phyloP scores from a whole-genome alignment of 768 basidiomycete genomes.

The Psilocybe azurescens region DNA sequence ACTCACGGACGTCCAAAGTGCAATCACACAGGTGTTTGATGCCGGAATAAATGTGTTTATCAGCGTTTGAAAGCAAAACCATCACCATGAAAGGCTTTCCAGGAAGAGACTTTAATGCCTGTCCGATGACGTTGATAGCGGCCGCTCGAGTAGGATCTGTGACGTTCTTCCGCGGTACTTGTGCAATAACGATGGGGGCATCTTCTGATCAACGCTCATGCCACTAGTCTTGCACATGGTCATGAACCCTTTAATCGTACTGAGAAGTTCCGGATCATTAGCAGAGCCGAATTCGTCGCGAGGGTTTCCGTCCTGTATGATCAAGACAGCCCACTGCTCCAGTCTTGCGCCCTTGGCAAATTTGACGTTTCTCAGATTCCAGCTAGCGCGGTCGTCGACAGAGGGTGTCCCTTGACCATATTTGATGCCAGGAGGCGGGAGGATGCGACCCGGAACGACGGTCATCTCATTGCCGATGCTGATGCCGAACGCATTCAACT shows the following conservation, averaged over 20 bases:
- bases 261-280: conserved; percentile 57
- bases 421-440: conserved; percentile 62
- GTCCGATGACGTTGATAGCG: conserved; percentile 54
- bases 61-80: conserved; percentile 68
- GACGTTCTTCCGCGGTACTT: conserved; percentile 55
- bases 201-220: conserved; percentile 50
- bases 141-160: conserved; percentile 57
- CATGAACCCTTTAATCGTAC: conserved; percentile 55
- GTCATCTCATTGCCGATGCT: conserved; percentile 66
- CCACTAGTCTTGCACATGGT: conserved; percentile 69
- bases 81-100: conserved; percentile 62
- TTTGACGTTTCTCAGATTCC: conserved; percentile 74
- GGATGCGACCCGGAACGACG: conserved; percentile 71
- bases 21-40: conserved; percentile 78
- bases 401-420: conserved; percentile 55
- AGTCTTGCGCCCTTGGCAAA: conserved; percentile 64
- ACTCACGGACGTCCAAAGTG: conserved; percentile 59
- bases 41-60: conserved; percentile 79
- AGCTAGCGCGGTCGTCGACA: conserved; percentile 71
- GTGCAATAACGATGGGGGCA: conserved; percentile 45
- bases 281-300: conserved; percentile 64
- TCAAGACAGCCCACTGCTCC: conserved; percentile 69
- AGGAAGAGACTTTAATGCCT: conserved; percentile 43
- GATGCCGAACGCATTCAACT: conserved; percentile 64
- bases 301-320: conserved; percentile 62